A percentile compares a stretch with the other conserved stretches of the same genome.
phyloP scores from a whole-genome alignment of 2,329 filamentous ascomycete species.

The Alternaria novae-zelandiae region DNA sequence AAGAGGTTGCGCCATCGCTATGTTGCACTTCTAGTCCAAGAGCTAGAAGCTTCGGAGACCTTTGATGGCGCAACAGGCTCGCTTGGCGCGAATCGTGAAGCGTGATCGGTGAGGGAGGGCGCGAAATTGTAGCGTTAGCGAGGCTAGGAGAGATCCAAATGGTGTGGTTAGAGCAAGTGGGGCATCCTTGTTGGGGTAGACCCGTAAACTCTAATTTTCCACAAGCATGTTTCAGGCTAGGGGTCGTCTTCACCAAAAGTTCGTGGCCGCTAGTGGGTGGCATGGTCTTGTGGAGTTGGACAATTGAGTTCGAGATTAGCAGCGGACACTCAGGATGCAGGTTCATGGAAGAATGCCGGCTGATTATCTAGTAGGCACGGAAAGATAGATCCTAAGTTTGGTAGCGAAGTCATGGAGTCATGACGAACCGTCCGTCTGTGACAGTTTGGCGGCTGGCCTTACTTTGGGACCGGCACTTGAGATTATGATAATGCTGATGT shows the following conservation, averaged over 20 bases:
- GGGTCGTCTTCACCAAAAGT: slow-evolving; percentile 9
- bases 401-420: neutral
- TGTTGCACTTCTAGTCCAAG: slow-evolving; percentile 13
- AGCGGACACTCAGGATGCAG: neutral
- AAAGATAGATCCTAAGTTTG: neutral
- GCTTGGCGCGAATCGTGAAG: slow-evolving; percentile 9
- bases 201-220: slow-evolving; percentile 32
- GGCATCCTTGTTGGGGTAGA: slow-evolving; percentile 8
- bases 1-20: neutral
- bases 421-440: slow-evolving; percentile 5
- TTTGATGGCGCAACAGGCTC: slow-evolving; percentile 19
- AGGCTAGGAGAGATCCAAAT: slow-evolving; percentile 4
- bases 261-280: neutral
- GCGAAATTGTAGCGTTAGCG: slow-evolving; percentile 8
- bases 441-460: slow-evolving; percentile 8
- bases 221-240: slow-evolving; percentile 28
- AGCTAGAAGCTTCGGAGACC: slow-evolving; percentile 24
- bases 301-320: slow-evolving; percentile 1
- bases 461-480: slow-evolving; percentile 5
- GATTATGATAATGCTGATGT: slow-evolving; percentile 1
- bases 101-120: slow-evolving; percentile 14
- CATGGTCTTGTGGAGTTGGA: neutral
- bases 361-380: neutral
- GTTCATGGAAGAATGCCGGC: slow-evolving; percentile 1
- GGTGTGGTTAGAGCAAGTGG: slow-evolving; percentile 5